Base-by-base conservation (phyloP, 306 rosid genomes). In the Vachellia pachyceras region DNA sequence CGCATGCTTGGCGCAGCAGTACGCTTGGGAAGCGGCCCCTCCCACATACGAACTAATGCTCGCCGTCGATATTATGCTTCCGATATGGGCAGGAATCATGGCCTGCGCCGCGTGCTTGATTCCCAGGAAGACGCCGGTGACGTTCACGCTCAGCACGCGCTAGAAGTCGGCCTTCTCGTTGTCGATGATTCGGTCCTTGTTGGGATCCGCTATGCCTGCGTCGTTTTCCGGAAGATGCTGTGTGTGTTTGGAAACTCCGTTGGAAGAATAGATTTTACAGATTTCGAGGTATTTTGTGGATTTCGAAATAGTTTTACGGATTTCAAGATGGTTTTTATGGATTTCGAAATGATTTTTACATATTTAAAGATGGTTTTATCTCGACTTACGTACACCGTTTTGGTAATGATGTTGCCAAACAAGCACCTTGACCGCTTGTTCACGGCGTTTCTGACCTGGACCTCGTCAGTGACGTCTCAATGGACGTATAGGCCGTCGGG, bases 391-490 rank as follows among this genome's bases (percentile, higher is more conserved):
- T n/a, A n/a, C n/a, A n/a, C n/a, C n/a, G n/a, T n/a, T n/a, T n/a
- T n/a, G n/a, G n/a, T n/a, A n/a, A n/a, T n/a, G n/a, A n/a, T n/a
- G n/a, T n/a, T n/a, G n/a, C n/a, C n/a, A n/a, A n/a, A n/a, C n/a
- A n/a, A n/a, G n/a, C n/a, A n/a, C n/a, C 52, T 69, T 7, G 0
- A 91, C 44, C 6, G 93, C 76, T 77, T 82, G 90, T 10, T 17
- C 37, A 60, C 39, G 0, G 89, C 94, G 0, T 72, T 72, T 87
- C 91, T 83, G 0, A 95, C 45, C 12, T 95, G 97, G 23, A 82
- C 63, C 78, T 95, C 97, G 0, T 95, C 82, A 0, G 94, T 91
- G 11, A 92, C 97, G 12, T 95, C 94, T 7, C 97, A 95, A 2
- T 86, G 95, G 69, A 91, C 82, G 12, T 81, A 92, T 7, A 23